Evolutionary conservation across 1,139 yeast species (phyloP), one percentile per base, ranked within the genome.

Genomic region (Saccharomyces hybrid): DNA sequence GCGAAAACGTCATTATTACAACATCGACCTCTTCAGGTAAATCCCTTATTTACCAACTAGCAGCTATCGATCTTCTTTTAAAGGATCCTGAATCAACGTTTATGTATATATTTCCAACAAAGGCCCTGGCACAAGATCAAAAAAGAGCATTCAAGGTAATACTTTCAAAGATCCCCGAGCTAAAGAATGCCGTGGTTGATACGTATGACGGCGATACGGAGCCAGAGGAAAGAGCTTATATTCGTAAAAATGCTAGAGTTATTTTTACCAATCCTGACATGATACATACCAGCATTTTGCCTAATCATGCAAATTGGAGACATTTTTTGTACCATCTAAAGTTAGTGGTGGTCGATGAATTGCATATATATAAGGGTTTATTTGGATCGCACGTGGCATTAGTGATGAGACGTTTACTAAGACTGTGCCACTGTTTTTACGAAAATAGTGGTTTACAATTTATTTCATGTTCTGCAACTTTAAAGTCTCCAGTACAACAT

Each of bases 11-110:
- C 1, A 87, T 93, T 46, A 84, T 91, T 0, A 85, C 96, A 23
- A 95, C 99, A 0, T 83, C 97, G 0, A 93, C 99, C 0, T 89
- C 97, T 0, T 89, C 97, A 0, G 99, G 99, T 47, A 93, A 93
- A 63, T 90, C 98, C 0, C 73, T 93, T 54, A 86, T 95, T 32
- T 93, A 90, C 66, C 99, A 93, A 69, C 71, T 90, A 1, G 96
- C 98, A 0, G 88, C 93, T 3, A 69, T 91, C 8, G 73, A 78
- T 53, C 70, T 76, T 3, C 63, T 83, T 4, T 72, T 76, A 38
- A 60, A 65, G 5, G 79, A 81, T 54, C 79, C 80, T 3, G 77
- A 80, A 5, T 72, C 87, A 0, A 87, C 96, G 0, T 89, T 96
- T 2, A 77, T 95, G 73, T 89, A 88, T 63, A 83, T 93, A 7